These are phyloP conservation scores for Podospora pseudocomata DNA, from an alignment of 495 filamentous ascomycete genomes.

Conservation along the genomic window DNA sequence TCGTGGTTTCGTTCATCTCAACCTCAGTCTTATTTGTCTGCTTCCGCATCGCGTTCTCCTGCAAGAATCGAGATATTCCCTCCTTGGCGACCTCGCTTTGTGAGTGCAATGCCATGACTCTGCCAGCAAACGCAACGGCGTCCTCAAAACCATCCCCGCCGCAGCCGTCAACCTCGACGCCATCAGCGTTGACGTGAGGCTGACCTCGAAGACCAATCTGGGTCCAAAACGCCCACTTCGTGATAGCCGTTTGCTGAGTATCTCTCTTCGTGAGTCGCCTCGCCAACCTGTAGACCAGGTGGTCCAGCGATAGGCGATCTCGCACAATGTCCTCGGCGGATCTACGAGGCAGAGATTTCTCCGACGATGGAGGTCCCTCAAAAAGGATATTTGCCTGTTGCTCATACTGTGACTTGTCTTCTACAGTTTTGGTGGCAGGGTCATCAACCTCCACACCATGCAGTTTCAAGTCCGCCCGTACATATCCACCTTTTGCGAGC, in stretches of 20 bases:
- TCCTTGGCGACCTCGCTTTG: constrained; percentile 26
- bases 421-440: background rate
- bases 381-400: background rate
- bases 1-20: no score
- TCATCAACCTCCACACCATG: constrained; percentile 18
- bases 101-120: constrained; percentile 28
- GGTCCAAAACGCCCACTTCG: constrained; percentile 33
- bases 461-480: background rate
- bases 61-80: constrained; percentile 26
- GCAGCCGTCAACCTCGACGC: constrained; percentile 5
- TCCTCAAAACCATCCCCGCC: constrained; percentile 21
- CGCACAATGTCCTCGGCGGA: background rate
- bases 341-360: background rate
- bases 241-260: constrained; percentile 26
- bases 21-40: no score
- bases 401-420: background rate
- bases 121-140: constrained; percentile 22
- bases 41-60: constrained; percentile 15
- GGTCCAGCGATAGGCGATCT: background rate
- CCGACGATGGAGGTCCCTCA: background rate
- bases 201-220: constrained; percentile 17
- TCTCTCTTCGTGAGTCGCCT: background rate
- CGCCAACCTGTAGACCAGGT: background rate
- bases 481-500: constrained; percentile 19
- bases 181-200: constrained; percentile 8